Conservation (phyloP, 495 filamentous ascomycete genomes). For the Cenococcum geophilum region DNA sequence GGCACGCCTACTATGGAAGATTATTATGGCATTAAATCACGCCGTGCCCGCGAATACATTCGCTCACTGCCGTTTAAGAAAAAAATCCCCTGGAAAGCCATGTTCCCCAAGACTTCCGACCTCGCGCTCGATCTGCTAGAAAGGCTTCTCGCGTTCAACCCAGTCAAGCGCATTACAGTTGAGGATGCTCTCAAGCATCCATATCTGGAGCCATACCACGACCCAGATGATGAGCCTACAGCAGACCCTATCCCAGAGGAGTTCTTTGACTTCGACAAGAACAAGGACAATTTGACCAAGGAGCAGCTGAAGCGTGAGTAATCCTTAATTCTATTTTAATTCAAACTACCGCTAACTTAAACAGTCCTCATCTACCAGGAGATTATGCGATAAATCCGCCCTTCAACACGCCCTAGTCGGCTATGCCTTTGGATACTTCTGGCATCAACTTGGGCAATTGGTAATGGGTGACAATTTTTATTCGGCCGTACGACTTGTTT, state of each 20-base stretch:
- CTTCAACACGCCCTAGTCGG: neutral
- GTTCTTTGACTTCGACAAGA: conserved; percentile 99
- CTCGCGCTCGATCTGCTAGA: conserved; percentile 90
- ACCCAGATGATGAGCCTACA: conserved; percentile 97
- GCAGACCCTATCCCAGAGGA: conserved; percentile 94
- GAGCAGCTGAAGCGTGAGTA: conserved; percentile 84
- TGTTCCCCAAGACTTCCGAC: conserved; percentile 97
- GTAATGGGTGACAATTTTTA: neutral
- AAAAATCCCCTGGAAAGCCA: conserved; percentile 94
- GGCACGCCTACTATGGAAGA: conserved; percentile 99
- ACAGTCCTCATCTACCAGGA: conserved; percentile 90
- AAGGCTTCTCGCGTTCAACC: conserved; percentile 95
- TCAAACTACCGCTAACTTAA: conserved; percentile 11
- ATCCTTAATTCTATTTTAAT: neutral
- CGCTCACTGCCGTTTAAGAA: conserved; percentile 99
- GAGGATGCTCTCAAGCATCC: conserved; percentile 96
- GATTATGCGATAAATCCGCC: conserved; percentile 87
- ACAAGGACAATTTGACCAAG: conserved; percentile 97
- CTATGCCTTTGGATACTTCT: neutral
- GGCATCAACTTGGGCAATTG: conserved; percentile 4
- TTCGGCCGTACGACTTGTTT: neutral
- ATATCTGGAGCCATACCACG: conserved; percentile 97
- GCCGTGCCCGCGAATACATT: conserved; percentile 96
- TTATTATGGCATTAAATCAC: conserved; percentile 99
- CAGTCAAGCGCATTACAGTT: conserved; percentile 95